Conservation (phyloP, 2,329 filamentous ascomycete species). For the Arthrobotrys pseudoclavata region DNA sequence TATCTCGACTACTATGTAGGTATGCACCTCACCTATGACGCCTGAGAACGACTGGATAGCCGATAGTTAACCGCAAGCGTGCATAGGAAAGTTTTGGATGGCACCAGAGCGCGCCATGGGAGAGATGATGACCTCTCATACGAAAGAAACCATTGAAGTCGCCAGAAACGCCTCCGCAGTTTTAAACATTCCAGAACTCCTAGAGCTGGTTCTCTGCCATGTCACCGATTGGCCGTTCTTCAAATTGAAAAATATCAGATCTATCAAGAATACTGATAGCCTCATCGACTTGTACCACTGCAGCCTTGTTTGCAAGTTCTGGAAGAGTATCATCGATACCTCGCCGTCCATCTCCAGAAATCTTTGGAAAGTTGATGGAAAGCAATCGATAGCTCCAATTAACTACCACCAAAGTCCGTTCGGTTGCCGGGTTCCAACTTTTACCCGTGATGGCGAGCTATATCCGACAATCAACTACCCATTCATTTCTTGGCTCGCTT, state of each 20-base stretch:
- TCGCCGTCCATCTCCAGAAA: not conserved
- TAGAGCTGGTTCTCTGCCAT: constrained; percentile 17
- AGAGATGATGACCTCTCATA: not conserved
- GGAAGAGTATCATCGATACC: constrained; percentile 1
- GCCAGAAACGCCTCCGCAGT: not conserved
- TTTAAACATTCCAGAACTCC: constrained; percentile 12
- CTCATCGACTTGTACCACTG: constrained; percentile 10
- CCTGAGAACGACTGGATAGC: too few species aligned
- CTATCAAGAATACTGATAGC: not conserved
- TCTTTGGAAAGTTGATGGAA: not conserved
- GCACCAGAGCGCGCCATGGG: not conserved
- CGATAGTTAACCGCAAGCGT: too few species aligned
- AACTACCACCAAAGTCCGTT: not conserved
- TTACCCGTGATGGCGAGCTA: not conserved
- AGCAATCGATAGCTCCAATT: not conserved
- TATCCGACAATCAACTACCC: constrained; percentile 11
- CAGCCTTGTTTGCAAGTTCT: constrained; percentile 17
- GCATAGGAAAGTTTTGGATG: not conserved
- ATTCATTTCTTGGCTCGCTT: constrained; percentile 16
- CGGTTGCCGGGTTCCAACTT: not conserved
- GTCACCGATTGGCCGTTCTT: constrained; percentile 16
- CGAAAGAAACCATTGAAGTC: not conserved
- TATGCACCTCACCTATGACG: too few species aligned
- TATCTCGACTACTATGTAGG: too few species aligned
- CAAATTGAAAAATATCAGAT: not conserved